phyloP scores from a whole-genome alignment of 768 basidiomycete genomes.

The Hortiboletus campestris region DNA sequence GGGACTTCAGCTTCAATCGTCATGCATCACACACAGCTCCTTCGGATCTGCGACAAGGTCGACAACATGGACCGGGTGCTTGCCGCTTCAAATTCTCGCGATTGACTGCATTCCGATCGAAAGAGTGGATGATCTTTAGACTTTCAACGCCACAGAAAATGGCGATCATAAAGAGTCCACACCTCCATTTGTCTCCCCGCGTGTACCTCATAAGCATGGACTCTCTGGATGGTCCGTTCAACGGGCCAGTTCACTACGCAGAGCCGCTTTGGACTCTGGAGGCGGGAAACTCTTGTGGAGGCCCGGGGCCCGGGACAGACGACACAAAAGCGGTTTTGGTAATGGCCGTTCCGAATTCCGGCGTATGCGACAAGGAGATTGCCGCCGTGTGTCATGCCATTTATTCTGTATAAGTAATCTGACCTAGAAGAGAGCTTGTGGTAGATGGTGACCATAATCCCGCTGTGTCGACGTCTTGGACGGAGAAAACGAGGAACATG shows the following conservation, averaged over 20 bases:
- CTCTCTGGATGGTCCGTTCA: slow-evolving; percentile 60
- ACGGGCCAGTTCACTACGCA: slow-evolving; percentile 38
- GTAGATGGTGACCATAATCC: too few relatives aligned
- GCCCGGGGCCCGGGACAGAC: too few relatives aligned
- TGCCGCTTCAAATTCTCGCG: not conserved
- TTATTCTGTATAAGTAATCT: too few relatives aligned
- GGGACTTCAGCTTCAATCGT: slow-evolving; percentile 59
- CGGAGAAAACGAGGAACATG: too few relatives aligned
- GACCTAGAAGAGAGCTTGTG: too few relatives aligned
- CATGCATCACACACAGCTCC: slow-evolving; percentile 35
- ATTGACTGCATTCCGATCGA: not conserved
- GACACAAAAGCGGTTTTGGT: too few relatives aligned
- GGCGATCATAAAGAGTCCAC: not conserved
- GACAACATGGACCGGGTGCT: slow-evolving; percentile 40
- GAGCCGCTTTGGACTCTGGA: too few relatives aligned
- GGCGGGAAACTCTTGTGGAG: too few relatives aligned
- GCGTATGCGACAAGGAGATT: too few relatives aligned
- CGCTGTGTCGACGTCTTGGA: too few relatives aligned
- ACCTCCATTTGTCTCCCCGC: slow-evolving; percentile 40
- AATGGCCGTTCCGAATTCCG: too few relatives aligned
- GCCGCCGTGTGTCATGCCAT: too few relatives aligned
- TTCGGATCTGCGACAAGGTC: slow-evolving; percentile 37
- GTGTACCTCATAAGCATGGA: slow-evolving; percentile 44
- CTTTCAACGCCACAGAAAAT: not conserved
- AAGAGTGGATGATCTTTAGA: not conserved